A percentile compares a stretch with the other conserved stretches of the same genome.
phyloP scores from a whole-genome alignment of 1,284 basidiomycete genomes.

The Puccinia triticina region DNA sequence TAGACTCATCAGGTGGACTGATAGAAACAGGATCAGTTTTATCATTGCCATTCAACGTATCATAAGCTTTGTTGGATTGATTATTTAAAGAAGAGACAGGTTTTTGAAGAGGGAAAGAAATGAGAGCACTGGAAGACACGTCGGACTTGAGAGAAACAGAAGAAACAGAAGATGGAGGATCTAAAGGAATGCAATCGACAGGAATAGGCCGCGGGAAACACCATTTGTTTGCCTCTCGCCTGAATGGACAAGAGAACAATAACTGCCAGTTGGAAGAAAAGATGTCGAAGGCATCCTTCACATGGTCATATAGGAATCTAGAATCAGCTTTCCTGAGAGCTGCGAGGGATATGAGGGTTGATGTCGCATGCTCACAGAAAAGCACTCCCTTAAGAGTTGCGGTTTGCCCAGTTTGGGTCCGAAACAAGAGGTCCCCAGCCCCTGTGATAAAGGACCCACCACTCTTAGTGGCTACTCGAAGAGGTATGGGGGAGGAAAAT shows the following conservation, averaged over 20 bases:
- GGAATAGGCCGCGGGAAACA: not conserved
- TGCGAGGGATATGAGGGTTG: not conserved
- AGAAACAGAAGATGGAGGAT: too few relatives aligned
- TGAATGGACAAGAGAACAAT: not conserved
- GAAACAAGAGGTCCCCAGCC: slow-evolving; percentile 1
- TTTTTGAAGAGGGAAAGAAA: not conserved
- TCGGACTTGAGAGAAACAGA: too few relatives aligned
- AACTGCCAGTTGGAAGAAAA: not conserved
- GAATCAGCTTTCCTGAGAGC: not conserved
- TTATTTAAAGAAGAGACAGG: not conserved
- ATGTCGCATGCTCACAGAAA: not conserved
- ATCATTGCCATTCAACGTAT: not conserved
- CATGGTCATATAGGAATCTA: not conserved
- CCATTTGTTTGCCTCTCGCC: not conserved
- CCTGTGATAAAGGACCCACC: not conserved
- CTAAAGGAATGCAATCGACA: too few relatives aligned
- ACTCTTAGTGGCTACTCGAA: slow-evolving; percentile 16
- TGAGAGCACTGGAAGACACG: too few relatives aligned
- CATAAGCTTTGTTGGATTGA: too few relatives aligned
- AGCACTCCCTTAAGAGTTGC: not conserved
- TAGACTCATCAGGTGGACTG: too few relatives aligned
- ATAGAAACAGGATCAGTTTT: not conserved
- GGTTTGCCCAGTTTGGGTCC: not conserved
- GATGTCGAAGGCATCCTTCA: not conserved
- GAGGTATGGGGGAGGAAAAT: not conserved